Conservation (phyloP, 2,329 filamentous ascomycete species). For the Fulvia fulva region DNA sequence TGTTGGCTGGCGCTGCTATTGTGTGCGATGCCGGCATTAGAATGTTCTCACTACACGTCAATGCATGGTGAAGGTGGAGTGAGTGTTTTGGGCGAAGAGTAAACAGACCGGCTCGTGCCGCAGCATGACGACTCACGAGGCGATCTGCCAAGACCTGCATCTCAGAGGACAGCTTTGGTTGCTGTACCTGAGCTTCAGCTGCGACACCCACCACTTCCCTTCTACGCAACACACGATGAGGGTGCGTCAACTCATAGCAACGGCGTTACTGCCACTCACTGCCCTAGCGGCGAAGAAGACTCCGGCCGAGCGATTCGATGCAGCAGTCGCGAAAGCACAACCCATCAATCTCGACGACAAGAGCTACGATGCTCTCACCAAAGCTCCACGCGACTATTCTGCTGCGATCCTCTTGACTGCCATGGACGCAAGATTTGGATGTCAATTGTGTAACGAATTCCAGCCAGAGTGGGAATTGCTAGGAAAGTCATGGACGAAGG, state of each 20-base stretch:
- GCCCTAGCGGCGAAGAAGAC: constrained; percentile 56
- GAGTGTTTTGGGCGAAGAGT: constrained; percentile 1
- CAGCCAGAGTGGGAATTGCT: constrained; percentile 92
- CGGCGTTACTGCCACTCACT: constrained; percentile 55
- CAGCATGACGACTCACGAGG: not conserved
- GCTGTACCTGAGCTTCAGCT: not conserved
- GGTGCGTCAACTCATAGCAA: constrained; percentile 60
- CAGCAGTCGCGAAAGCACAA: constrained; percentile 66
- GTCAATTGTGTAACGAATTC: constrained; percentile 82
- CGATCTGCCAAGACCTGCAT: not conserved
- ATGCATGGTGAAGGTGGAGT: not conserved
- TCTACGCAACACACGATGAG: constrained; percentile 55
- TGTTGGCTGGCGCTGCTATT: constrained; percentile 13
- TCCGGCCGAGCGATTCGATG: constrained; percentile 60
- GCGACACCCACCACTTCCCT: not conserved
- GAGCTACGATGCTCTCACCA: constrained; percentile 70
- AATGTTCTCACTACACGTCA: constrained; percentile 7
- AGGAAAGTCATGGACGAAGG: constrained; percentile 79
- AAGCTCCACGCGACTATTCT: constrained; percentile 76
- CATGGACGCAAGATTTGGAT: constrained; percentile 76
- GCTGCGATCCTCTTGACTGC: constrained; percentile 82
- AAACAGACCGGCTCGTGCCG: constrained; percentile 1
- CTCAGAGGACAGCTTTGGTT: constrained; percentile 3
- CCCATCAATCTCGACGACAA: constrained; percentile 76
- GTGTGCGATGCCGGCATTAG: constrained; percentile 15